These are phyloP conservation scores for Pyrrhoderma noxium DNA, from an alignment of 1,284 basidiomycete species.

Conservation along the genomic window DNA sequence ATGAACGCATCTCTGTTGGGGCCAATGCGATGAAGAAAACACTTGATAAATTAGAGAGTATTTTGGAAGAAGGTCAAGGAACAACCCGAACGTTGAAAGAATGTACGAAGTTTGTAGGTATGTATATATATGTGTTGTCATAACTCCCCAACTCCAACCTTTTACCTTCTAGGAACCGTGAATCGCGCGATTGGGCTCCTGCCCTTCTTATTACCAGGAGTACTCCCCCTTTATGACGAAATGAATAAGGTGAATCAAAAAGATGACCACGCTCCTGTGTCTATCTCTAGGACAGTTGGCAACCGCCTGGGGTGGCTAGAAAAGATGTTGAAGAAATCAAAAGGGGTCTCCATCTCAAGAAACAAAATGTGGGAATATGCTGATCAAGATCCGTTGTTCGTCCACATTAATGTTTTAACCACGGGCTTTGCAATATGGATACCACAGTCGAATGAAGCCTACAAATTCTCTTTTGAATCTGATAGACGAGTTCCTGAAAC, in stretches of 20 bases:
- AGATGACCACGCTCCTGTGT: not conserved
- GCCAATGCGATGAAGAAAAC: too few relatives aligned
- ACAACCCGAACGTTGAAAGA: too few relatives aligned
- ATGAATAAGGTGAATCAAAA: conserved; percentile 2
- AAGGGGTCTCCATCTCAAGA: conserved; percentile 8
- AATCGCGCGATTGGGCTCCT: conserved; percentile 30
- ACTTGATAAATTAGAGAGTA: too few relatives aligned
- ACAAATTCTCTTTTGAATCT: not conserved
- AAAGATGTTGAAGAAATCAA: conserved; percentile 5
- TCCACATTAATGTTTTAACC: not conserved
- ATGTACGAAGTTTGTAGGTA: too few relatives aligned
- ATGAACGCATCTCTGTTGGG: too few relatives aligned
- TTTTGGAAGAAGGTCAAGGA: too few relatives aligned
- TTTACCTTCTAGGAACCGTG: conserved; percentile 23
- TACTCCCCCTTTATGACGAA: conserved; percentile 17
- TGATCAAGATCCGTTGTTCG: not conserved
- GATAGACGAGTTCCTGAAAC: not conserved
- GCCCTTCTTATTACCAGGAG: conserved; percentile 25
- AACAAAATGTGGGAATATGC: not conserved
- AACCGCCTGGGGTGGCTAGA: conserved; percentile 11
- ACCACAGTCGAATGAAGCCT: not conserved
- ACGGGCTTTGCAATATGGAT: conserved; percentile 13
- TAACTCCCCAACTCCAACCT: too few relatives aligned
- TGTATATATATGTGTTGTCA: too few relatives aligned
- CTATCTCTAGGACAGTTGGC: not conserved